Base-by-base conservation (phyloP, 768 basidiomycete genomes). In the Dentipellis fragilis region DNA sequence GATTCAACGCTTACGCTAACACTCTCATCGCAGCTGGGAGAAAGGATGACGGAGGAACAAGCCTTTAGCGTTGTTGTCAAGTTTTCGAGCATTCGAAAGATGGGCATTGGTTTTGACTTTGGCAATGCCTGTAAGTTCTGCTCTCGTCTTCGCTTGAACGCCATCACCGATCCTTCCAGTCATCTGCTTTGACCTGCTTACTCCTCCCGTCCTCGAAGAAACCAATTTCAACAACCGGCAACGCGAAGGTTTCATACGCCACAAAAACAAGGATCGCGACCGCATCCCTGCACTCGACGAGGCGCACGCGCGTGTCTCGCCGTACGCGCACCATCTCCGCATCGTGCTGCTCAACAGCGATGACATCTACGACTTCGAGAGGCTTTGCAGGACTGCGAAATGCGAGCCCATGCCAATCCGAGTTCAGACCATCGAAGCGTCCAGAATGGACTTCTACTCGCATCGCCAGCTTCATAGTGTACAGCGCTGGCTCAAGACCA, bases 321-420 rank as follows among this genome's bases (percentile, higher is more conserved):
- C 84, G 11, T 92, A 84, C 61, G 84, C 86, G 1, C 80, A 83
- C 49, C 84, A 89, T 47, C 67, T 92, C 6, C 83, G 85, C 22
- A 62, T 91, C 39, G 63, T 83, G 10, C 72, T 90, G 2, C 77
- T 73, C 60, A 72, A 82, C 21, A 67, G 75, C 16, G 60, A 63
- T 2, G 80, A 82, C 51, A 69, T 85, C 4, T 59, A 71, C 10
- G 70, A 70, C 23, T 89, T 92, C 62, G 64, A 70, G 11, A 29
- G 69, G 7, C 76, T 84, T 65, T 88, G 85, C 66, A 59, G 65
- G 10, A 71, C 68, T 11, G 81, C 83, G 1, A 76, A 73, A 76
- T 54, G 67, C 64, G 47, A 66, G 65, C 61, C 61, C 1, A 46
- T 60, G 17, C 66, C 69, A 0, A 60, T 69, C 4, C 62, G 46